phyloP scores from a whole-genome alignment of 2,329 filamentous ascomycete genomes.

The Botrytis hyacinthi region DNA sequence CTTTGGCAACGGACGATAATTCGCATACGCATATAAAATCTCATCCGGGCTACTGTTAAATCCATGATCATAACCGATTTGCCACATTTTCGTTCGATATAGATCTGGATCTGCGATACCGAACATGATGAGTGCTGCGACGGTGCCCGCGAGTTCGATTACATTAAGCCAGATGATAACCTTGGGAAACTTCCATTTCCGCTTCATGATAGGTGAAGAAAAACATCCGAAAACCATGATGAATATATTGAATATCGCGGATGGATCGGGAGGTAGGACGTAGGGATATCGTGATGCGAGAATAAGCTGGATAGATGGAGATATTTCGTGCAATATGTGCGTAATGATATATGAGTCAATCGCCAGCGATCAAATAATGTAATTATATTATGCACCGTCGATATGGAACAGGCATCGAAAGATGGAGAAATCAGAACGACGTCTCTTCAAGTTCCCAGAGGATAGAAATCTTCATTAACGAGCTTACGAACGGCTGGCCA shows the following conservation, averaged over 20 bases:
- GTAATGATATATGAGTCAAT: slow-evolving; percentile 7
- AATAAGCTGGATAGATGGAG: background rate
- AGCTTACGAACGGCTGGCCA: slow-evolving; percentile 4
- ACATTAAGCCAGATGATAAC: slow-evolving; percentile 55
- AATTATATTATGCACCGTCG: background rate
- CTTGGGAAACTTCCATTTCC: slow-evolving; percentile 49
- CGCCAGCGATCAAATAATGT: slow-evolving; percentile 16
- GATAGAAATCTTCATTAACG: background rate
- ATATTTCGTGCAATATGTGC: background rate
- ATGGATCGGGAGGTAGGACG: background rate
- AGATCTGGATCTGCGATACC: slow-evolving; percentile 71
- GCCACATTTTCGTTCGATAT: slow-evolving; percentile 71
- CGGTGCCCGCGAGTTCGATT: slow-evolving; percentile 62
- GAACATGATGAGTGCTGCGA: slow-evolving; percentile 67
- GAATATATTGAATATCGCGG: background rate
- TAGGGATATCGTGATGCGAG: background rate
- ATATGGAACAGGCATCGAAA: background rate
- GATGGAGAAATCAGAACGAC: background rate
- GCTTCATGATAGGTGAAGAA: slow-evolving; percentile 17
- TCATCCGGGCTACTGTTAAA: slow-evolving; percentile 73
- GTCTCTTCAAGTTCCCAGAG: background rate
- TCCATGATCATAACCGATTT: slow-evolving; percentile 65
- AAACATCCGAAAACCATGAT: slow-evolving; percentile 15
- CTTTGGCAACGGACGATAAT: slow-evolving; percentile 60
- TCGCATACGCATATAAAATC: slow-evolving; percentile 71